Percentiles rank a stretch among this genome's conserved stretches.
Evolutionary conservation across 2,329 filamentous ascomycete genomes (phyloP).

Genomic region (Trichothecium sympodiale): DNA sequence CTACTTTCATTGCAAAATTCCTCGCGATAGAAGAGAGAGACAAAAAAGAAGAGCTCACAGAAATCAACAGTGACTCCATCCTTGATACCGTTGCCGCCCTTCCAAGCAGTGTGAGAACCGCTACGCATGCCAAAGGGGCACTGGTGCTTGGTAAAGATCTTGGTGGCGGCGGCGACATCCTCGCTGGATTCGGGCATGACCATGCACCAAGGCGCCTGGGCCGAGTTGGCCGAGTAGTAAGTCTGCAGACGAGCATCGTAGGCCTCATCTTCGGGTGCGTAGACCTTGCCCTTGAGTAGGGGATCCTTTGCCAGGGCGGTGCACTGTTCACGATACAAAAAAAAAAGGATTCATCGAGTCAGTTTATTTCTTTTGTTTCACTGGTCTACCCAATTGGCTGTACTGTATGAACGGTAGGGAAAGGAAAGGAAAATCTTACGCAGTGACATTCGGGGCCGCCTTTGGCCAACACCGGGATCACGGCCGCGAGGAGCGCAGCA

Average conservation of each 20-base stretch:
- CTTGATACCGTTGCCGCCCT: conserved; percentile 12
- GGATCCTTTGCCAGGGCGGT: conserved; percentile 8
- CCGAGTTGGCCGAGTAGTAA: conserved; percentile 20
- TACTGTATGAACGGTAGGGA: no score
- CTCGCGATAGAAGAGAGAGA: neutral
- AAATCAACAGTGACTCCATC: conserved; percentile 13
- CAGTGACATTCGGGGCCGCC: no score
- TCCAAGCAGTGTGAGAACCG: conserved; percentile 17
- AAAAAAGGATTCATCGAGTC: no score
- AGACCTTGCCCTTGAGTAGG: conserved; percentile 11
- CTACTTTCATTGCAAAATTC: neutral
- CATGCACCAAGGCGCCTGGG: conserved; percentile 17
- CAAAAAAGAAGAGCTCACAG: neutral
- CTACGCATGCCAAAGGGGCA: conserved; percentile 15
- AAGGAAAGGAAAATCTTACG: no score
- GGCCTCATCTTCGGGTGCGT: conserved; percentile 6
- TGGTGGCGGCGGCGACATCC: conserved; percentile 12
- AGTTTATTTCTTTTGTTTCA: neutral
- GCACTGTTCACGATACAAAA: conserved; percentile 12
- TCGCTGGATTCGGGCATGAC: conserved; percentile 12
- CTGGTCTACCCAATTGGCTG: neutral
- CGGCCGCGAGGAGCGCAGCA: no score
- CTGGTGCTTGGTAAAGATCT: conserved; percentile 5
- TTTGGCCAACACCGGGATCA: no score
- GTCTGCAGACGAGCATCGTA: conserved; percentile 13